A percentile compares a stretch with the other conserved stretches of the same genome.
phyloP scores from a whole-genome alignment of 1,284 basidiomycete species.

The Trichosporon faecale region DNA sequence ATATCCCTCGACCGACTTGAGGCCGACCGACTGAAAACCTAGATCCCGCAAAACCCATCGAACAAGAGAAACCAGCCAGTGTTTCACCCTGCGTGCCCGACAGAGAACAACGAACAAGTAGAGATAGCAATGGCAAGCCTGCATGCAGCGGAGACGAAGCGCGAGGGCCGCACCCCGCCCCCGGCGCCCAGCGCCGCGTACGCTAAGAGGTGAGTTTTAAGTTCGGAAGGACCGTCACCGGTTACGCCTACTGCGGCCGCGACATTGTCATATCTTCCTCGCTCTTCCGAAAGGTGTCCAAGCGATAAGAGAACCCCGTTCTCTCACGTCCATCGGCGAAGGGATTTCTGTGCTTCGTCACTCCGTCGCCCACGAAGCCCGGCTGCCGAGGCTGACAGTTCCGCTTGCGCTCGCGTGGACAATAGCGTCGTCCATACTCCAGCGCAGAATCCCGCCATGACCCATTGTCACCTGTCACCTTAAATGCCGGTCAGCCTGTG shows the following conservation, averaged over 20 bases:
- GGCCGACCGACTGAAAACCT: not conserved
- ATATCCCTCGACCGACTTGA: not conserved
- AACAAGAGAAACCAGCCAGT: not conserved
- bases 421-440: not conserved
- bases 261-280: not conserved
- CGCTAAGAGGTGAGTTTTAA: conserved; percentile 67
- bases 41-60: not conserved
- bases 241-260: not conserved
- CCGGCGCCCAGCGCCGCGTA: conserved; percentile 82
- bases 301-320: not conserved
- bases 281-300: not conserved
- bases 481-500: not conserved
- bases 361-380: not conserved
- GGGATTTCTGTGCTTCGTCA: not conserved
- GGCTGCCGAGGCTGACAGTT: not conserved
- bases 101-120: not conserved
- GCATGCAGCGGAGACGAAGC: not conserved
- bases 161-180: conserved; percentile 59
- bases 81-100: not conserved
- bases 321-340: not conserved
- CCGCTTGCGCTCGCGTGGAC: not conserved
- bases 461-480: conserved; percentile 3
- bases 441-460: not conserved
- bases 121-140: not conserved
- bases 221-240: conserved; percentile 16